A percentile compares a stretch with the other conserved stretches of the same genome.
These are phyloP conservation scores for Tremellales sp. DNA, from an alignment of 1,284 basidiomycete species.

Conservation along the genomic window DNA sequence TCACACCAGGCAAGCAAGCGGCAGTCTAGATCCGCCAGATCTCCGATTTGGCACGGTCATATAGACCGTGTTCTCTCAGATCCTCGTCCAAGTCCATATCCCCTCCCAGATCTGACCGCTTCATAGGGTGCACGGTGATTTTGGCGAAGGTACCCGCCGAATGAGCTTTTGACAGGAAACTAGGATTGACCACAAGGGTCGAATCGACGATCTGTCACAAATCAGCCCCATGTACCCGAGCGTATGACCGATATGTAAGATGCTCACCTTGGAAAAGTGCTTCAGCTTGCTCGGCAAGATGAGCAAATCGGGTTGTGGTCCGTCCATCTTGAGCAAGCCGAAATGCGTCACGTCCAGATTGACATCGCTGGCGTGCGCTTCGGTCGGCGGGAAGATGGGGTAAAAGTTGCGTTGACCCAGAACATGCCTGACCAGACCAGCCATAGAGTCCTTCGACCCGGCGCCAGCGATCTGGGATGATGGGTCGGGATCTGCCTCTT, in stretches of 20 bases:
- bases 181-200: constrained; percentile 48
- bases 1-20: no score
- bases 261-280: constrained; percentile 72
- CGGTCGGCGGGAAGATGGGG: constrained; percentile 84
- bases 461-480: constrained; percentile 35
- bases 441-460: constrained; percentile 65
- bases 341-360: constrained; percentile 80
- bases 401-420: constrained; percentile 91
- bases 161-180: constrained; percentile 35
- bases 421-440: constrained; percentile 71
- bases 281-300: constrained; percentile 79
- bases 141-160: constrained; percentile 48
- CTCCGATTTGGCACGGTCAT: constrained; percentile 46
- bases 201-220: constrained; percentile 47
- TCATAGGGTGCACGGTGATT: constrained; percentile 41
- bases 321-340: constrained; percentile 46
- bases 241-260: not conserved
- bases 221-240: not conserved
- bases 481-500: constrained; percentile 59
- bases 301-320: constrained; percentile 68
- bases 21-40: constrained; percentile 39
- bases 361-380: constrained; percentile 67
- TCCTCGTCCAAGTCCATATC: constrained; percentile 19
- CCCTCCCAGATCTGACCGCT: constrained; percentile 17
- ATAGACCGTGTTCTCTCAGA: constrained; percentile 37